phyloP scores from a whole-genome alignment of 1,139 yeast genomes.

The Hansenula lynferdii region DNA sequence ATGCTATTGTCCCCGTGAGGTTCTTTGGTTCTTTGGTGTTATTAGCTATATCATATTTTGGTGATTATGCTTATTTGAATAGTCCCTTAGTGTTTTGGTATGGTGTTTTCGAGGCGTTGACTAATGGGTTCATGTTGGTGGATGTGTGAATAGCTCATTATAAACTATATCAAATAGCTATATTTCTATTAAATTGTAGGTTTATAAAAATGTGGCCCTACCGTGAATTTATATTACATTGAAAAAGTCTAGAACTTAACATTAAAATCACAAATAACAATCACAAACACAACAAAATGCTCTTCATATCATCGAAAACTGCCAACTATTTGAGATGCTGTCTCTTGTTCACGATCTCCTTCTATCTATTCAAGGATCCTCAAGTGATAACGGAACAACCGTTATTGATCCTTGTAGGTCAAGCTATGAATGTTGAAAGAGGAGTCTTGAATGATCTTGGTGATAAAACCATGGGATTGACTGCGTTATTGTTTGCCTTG shows the following conservation, averaged over 20 bases:
- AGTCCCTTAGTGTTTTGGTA: neutral
- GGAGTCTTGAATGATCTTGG: constrained; percentile 41
- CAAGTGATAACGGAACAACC: constrained; percentile 37
- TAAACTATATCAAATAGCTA: too few relatives aligned
- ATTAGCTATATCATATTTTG: neutral
- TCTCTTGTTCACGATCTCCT: constrained; percentile 41
- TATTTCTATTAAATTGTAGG: too few relatives aligned
- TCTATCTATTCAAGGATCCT: constrained; percentile 38
- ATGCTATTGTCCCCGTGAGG: constrained; percentile 62
- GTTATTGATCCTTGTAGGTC: constrained; percentile 43
- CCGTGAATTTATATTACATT: too few relatives aligned
- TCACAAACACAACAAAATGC: constrained; percentile 35
- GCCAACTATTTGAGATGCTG: constrained; percentile 45
- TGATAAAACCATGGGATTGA: constrained; percentile 35
- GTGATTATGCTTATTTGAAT: neutral
- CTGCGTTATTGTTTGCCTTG: constrained; percentile 40
- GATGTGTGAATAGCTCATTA: neutral
- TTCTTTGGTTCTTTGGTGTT: constrained; percentile 25
- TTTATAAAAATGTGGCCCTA: too few relatives aligned
- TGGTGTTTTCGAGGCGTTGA: neutral
- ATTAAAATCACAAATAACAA: neutral
- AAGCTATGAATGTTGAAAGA: constrained; percentile 27
- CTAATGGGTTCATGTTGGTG: constrained; percentile 1
- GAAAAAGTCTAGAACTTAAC: too few relatives aligned
- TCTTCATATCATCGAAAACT: constrained; percentile 48